A percentile compares a stretch with the other conserved stretches of the same genome.
These are phyloP conservation scores for Podospora pseudopauciseta DNA, from an alignment of 495 filamentous ascomycete genomes.

Conservation along the genomic window DNA sequence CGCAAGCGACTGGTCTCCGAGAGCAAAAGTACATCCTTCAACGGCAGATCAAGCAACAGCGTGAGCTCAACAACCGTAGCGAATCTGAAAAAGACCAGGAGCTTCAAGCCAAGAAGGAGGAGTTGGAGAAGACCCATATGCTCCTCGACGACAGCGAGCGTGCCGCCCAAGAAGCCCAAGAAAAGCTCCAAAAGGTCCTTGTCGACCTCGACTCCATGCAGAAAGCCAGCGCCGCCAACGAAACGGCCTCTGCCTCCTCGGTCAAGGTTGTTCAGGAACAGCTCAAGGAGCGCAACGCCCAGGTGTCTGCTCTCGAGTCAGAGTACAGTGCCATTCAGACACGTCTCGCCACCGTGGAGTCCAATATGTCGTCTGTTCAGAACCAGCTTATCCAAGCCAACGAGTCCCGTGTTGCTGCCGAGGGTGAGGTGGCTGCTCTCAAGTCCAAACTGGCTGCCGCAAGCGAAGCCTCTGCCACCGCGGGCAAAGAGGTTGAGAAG, in stretches of 20 bases:
- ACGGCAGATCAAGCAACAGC: slow-evolving; percentile 88
- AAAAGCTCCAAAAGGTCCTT: slow-evolving; percentile 49
- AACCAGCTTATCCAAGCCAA: slow-evolving; percentile 13
- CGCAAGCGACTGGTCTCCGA: slow-evolving; percentile 58
- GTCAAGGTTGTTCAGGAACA: slow-evolving; percentile 44
- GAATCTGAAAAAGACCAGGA: slow-evolving; percentile 59
- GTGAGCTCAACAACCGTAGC: slow-evolving; percentile 71
- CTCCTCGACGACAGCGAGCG: slow-evolving; percentile 48
- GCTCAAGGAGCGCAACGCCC: slow-evolving; percentile 47
- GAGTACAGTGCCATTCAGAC: slow-evolving; percentile 41
- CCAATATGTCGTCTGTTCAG: slow-evolving; percentile 17
- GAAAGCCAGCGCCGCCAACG: slow-evolving; percentile 32
- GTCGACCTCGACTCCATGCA: slow-evolving; percentile 50
- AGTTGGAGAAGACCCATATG: slow-evolving; percentile 50
- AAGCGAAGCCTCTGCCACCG: slow-evolving; percentile 16
- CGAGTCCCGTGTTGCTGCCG: slow-evolving; percentile 24
- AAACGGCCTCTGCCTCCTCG: slow-evolving; percentile 34
- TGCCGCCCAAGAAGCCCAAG: slow-evolving; percentile 44
- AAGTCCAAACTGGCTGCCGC: slow-evolving; percentile 12
- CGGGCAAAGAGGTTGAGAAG: slow-evolving; percentile 27
- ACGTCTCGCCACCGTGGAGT: slow-evolving; percentile 32
- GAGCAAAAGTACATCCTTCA: slow-evolving; percentile 83
- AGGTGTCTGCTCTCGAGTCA: slow-evolving; percentile 47
- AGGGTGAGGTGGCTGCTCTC: slow-evolving; percentile 30
- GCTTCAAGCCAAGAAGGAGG: slow-evolving; percentile 46